These are phyloP conservation scores for Pythium scleroteichum DNA, from an alignment of 352 stramenopile species.

Conservation along the genomic window DNA sequence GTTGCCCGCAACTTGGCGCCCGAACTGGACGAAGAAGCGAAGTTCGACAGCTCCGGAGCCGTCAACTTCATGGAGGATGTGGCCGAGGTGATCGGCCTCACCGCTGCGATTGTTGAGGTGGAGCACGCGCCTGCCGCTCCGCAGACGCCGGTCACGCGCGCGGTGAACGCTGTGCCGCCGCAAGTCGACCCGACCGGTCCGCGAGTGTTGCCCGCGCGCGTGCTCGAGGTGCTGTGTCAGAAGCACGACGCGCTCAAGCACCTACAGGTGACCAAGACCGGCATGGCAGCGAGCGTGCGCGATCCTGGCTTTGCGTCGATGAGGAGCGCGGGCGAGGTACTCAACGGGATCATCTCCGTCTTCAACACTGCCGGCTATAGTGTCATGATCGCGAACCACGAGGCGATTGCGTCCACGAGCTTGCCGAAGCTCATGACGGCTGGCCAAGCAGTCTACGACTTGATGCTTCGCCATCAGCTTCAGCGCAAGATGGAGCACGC, in stretches of 20 bases:
- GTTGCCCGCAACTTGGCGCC: conserved; percentile 5
- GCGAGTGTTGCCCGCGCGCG: background rate
- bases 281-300: background rate
- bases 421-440: background rate
- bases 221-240: conserved; percentile 2
- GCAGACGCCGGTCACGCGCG: background rate
- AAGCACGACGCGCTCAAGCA: conserved; percentile 16
- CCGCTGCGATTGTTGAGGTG: no score
- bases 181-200: conserved; percentile 4
- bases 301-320: conserved; percentile 19
- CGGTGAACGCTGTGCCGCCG: conserved; percentile 3
- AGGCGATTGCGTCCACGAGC: background rate
- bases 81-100: background rate
- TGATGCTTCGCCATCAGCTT: conserved; percentile 13
- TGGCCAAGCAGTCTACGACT: conserved; percentile 15
- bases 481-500: conserved; percentile 4
- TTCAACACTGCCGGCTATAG: conserved; percentile 20
- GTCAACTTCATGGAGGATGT: background rate
- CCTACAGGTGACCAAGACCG: background rate
- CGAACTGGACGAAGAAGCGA: conserved; percentile 6
- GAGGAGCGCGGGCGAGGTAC: background rate
- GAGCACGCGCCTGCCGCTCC: background rate
- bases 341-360: conserved; percentile 10
- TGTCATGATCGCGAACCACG: background rate
- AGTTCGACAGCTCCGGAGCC: background rate